Base-by-base conservation (phyloP, 148 eudicot species). In the Arctostaphylos glauca region DNA sequence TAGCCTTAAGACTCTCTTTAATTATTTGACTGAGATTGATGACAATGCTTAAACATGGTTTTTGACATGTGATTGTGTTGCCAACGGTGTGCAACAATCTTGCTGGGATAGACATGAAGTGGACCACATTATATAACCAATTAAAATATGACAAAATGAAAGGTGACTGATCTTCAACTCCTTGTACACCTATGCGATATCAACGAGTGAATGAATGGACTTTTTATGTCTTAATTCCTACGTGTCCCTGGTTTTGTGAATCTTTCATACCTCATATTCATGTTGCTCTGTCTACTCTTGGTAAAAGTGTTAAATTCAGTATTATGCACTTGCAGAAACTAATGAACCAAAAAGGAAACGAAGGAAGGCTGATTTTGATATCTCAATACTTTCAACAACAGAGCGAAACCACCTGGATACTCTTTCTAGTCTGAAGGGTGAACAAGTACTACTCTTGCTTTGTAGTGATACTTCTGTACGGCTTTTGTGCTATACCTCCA, bases 341-440 rank as follows among this genome's bases (percentile, higher is more conserved):
- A 87, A 86, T 85, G 98, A 94, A 77, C 98, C 87, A 86, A 96
- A 92, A 81, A 96, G 90, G 92, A 95, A 87, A 87, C 86, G 90
- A 87, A 84, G 87, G 89, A 96, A 96, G 84, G 86, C 89, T 55
- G 98, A 94, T 88, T 83, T 95, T 38, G 95, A 94, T 55, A 79
- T 83, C 79, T 60, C 93, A 78, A 91, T 90, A 88, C 89, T 84
- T 25, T 88, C 98, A 84, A 89, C 95, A 81, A 89, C 94, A 72
- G 81, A 89, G 89, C 87, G 97, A 80, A 93, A 89, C 84, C 98
- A 94, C 78, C 91, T 92, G 84, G 99, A 96, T 85, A 81, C 82
- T 87, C 87, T 90, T 86, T 94, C 97, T 80, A 92, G 88, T 87
- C 87, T 96, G 66, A 96, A 92, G 92, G 98, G 98, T 49, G 99